Base-by-base conservation (phyloP, 2,329 filamentous ascomycete genomes). In the Akanthomyces uredinophilus region DNA sequence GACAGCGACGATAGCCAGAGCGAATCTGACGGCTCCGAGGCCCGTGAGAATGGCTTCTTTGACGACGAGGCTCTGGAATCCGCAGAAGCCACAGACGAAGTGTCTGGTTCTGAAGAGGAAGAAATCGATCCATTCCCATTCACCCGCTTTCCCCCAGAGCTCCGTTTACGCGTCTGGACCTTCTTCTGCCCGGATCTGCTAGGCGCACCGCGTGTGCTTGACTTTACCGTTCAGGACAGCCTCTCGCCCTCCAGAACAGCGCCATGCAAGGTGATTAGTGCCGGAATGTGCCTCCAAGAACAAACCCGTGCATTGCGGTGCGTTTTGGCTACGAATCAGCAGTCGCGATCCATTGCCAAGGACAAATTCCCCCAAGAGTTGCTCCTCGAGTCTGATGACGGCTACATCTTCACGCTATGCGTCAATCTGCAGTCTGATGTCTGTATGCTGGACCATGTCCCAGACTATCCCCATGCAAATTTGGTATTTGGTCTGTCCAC, bases 291-390 rank as follows among this genome's bases (percentile, higher is more conserved):
- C 4, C 68, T 77, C 0, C 62, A 65, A 0, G 65, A 70, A 4
- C 70, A 71, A n/a, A 77, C 73, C 0, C 63, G 61, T 22, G 54
- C 65, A 2, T 58, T 71, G 1, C 71, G 74, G 8, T 62, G 65
- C 4, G 64, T 78, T 16, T 65, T 77, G 37, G 70, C 74, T 1
- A 68, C 73, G 10, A 69, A 75, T 43, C 65, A 68, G 8, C 75
- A 77, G 64, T 74, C 73, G n/a, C 75, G 76, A 29, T 65, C 62
- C 16, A 60, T 76, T 4, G 75, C 69, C 5, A 63, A 70, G 44
- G 68, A 65, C 8, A 65, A 62, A 3, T 73, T 71, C 11, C 76
- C 76, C 0, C 65, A 78, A 27, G 64, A 69, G 14, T 64, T 78
- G 24, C 54, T 39, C 32, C 67, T 78, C 1, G 66, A 72, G 4